A percentile compares a stretch with the other conserved stretches of the same genome.
phyloP scores from a whole-genome alignment of 441 rosid species.

The Croton laevigatus region DNA sequence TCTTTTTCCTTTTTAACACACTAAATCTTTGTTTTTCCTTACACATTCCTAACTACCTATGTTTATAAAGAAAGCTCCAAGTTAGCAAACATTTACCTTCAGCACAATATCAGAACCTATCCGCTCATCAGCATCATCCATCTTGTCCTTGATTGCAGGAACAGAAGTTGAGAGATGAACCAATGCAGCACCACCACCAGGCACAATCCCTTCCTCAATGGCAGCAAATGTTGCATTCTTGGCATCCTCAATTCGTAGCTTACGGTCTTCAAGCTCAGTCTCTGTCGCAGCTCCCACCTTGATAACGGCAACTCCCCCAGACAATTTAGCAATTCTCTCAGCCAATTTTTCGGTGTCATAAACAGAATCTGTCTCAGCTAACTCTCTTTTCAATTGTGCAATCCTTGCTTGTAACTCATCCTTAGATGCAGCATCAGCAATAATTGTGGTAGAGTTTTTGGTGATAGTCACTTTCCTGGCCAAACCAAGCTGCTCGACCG shows the following conservation, averaged over 20 bases:
- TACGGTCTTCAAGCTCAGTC: constrained; percentile 96
- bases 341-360: constrained; percentile 85
- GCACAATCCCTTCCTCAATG: constrained; percentile 94
- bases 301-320: constrained; percentile 95
- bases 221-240: constrained; percentile 97
- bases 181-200: constrained; percentile 91
- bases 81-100: constrained; percentile 47
- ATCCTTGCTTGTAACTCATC: constrained; percentile 83
- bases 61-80: too few species aligned
- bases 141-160: constrained; percentile 64
- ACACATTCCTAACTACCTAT: neutral
- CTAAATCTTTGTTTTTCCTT: too few species aligned
- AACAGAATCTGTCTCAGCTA: constrained; percentile 80
- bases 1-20: too few species aligned
- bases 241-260: constrained; percentile 92
- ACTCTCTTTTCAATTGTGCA: constrained; percentile 77
- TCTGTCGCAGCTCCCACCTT: constrained; percentile 98
- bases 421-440: constrained; percentile 92
- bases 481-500: constrained; percentile 77
- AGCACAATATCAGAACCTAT: constrained; percentile 91
- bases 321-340: constrained; percentile 90
- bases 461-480: constrained; percentile 73
- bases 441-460: constrained; percentile 78
- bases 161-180: constrained; percentile 72
- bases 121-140: constrained; percentile 73